Evolutionary conservation across 305 asterid species (phyloP).

Genomic region (Solanum chacoense): DNA sequence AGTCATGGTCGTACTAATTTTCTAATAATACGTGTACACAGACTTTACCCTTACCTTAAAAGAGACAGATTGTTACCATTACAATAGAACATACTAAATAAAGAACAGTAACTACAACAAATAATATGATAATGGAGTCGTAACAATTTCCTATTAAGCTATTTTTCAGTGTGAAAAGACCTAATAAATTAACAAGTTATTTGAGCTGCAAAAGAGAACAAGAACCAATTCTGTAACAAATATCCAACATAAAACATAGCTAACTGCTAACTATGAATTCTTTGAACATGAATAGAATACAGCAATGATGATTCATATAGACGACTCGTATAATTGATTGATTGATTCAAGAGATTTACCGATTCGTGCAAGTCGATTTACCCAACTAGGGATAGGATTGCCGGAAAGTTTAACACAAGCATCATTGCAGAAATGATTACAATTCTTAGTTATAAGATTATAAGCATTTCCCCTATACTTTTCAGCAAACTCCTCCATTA

Average conservation of each 20-base stretch:
- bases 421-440: constrained; percentile 80
- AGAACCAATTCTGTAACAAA: not conserved
- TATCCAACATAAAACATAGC: not conserved
- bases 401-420: constrained; percentile 49
- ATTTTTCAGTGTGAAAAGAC: not conserved
- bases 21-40: not conserved
- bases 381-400: constrained; percentile 58
- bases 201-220: not conserved
- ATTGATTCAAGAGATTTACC: constrained; percentile 21
- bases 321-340: not conserved
- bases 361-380: constrained; percentile 69
- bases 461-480: constrained; percentile 54
- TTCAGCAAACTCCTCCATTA: constrained; percentile 48
- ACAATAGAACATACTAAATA: not conserved
- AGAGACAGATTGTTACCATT: not conserved
- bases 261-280: not conserved
- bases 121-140: not conserved
- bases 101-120: not conserved
- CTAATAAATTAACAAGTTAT: not conserved
- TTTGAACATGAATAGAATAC: not conserved
- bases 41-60: not conserved
- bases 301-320: not conserved
- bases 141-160: not conserved
- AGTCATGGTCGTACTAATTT: not conserved
- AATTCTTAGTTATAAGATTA: constrained; percentile 51